phyloP scores from a whole-genome alignment of 2,329 filamentous ascomycete genomes.

The Talaromyces rugulosus region DNA sequence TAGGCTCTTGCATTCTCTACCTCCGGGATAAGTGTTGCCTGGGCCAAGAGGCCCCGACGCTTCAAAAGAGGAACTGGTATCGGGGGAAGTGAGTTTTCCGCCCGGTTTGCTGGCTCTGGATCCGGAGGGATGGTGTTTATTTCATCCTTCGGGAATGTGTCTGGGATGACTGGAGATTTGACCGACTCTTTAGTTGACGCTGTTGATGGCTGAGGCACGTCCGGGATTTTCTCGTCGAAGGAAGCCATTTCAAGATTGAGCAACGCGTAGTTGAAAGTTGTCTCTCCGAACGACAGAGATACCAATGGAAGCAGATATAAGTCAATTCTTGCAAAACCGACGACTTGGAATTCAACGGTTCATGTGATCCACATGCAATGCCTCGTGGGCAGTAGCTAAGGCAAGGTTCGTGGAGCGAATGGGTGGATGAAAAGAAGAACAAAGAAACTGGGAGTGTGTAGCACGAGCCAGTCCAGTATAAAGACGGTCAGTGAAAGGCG shows the following conservation, averaged over 20 bases:
- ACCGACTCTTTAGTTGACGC: neutral
- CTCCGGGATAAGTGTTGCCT: constrained; percentile 70
- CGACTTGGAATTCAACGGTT: too few relatives aligned
- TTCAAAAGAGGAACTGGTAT: constrained; percentile 44
- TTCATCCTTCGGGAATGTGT: neutral
- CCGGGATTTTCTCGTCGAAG: neutral
- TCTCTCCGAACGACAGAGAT: neutral
- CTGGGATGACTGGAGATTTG: neutral
- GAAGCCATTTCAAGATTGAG: neutral
- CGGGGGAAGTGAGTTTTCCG: constrained; percentile 11
- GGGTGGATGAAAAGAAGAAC: neutral
- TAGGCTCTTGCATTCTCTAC: constrained; percentile 74
- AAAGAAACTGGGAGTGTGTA: neutral
- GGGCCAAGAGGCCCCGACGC: constrained; percentile 68
- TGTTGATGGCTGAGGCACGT: neutral
- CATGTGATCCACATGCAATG: neutral
- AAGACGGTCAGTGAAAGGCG: neutral
- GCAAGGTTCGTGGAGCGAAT: neutral
- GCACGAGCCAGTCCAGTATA: neutral
- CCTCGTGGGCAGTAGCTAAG: neutral
- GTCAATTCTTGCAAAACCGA: neutral
- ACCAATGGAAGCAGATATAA: neutral
- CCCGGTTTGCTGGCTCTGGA: neutral
- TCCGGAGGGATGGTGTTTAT: neutral
- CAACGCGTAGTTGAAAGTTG: neutral